Base-by-base conservation (phyloP, 805 yeast species). In the Saccharomyces eubayanus region DNA sequence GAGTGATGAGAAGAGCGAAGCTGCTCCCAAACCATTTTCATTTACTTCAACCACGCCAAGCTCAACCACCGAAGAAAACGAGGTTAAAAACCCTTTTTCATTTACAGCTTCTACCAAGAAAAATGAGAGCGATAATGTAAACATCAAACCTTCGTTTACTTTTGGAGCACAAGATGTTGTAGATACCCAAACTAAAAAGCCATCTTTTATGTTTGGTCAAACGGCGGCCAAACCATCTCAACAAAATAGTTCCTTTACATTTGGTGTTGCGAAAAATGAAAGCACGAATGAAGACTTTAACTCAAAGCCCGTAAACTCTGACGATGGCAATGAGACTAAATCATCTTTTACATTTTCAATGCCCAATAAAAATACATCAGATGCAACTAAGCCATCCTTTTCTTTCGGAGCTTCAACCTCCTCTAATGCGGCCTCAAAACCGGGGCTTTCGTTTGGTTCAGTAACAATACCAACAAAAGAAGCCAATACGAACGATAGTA, bases 401-500 rank as follows among this genome's bases (percentile, higher is more conserved):
- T 5, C 50, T 6, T 59, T 59, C 52, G 60, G 61, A 12, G 12
- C 20, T 36, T 11, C 40, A 30, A 27, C 27, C 24, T 36, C 43
- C 10, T 16, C 43, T 27, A 47, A 10, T 11, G 53, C 40, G 12
- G 40, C 49, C 11, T 16, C 58, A 5, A 55, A 61, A 43, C 58
- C 68, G 31, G 49, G 62, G 21, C 66, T 65, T 46, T 54, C 67
- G 28, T 71, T 70, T 48, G 67, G 66, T 45, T 16, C 52, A 6
- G 21, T 28, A 11, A 20, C 50, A 28, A 29, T 55, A 20, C 30
- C 55, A 14, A 9, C 21, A 16, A 36, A 16, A 36, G 43, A 36
- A 16, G 9, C 43, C 16, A 6, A 9, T 36, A 8, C 6, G 24
- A 24, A 31, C 5, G 16, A 28, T 28, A 30, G 12, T 14, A 21